Conservation (phyloP, 176 grass and related monocot species). For the Musa schizocarpa region DNA sequence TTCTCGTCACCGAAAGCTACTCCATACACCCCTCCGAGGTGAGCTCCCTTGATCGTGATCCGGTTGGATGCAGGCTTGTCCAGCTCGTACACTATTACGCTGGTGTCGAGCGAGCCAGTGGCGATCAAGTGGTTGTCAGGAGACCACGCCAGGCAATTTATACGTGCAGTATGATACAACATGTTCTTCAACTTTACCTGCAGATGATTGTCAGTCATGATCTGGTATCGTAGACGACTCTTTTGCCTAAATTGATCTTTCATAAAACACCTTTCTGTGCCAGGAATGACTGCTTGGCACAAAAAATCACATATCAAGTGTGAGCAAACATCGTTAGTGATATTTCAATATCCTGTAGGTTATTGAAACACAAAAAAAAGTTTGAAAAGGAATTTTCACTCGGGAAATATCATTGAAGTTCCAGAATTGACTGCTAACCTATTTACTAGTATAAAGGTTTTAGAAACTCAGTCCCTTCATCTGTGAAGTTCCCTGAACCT, state of each 20-base stretch:
- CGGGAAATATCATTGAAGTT: not conserved
- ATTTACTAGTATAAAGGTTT: too few species aligned
- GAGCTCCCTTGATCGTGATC: conserved; percentile 80
- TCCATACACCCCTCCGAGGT: conserved; percentile 91
- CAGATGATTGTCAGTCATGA: not conserved
- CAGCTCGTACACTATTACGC: conserved; percentile 77
- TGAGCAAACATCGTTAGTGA: too few species aligned
- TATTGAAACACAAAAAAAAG: not conserved
- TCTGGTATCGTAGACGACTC: too few species aligned
- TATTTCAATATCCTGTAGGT: too few species aligned
- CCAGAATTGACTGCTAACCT: too few species aligned
- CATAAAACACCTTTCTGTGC: too few species aligned
- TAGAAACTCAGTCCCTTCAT: too few species aligned
- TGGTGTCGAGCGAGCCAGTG: conserved; percentile 86
- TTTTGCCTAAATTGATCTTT: too few species aligned
- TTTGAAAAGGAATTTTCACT: conserved; percentile 2
- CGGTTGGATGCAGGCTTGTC: conserved; percentile 67
- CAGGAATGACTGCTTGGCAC: too few species aligned
- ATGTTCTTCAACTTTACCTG: conserved; percentile 97
- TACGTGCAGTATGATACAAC: conserved; percentile 83
- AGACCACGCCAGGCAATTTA: conserved; percentile 87
- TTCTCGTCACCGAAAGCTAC: conserved; percentile 55
- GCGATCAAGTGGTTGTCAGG: conserved; percentile 71
- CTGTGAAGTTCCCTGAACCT: not conserved
- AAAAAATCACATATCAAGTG: too few species aligned